These are phyloP conservation scores for Fusarium sp. DNA, from an alignment of 2,329 filamentous ascomycete species.

Conservation along the genomic window DNA sequence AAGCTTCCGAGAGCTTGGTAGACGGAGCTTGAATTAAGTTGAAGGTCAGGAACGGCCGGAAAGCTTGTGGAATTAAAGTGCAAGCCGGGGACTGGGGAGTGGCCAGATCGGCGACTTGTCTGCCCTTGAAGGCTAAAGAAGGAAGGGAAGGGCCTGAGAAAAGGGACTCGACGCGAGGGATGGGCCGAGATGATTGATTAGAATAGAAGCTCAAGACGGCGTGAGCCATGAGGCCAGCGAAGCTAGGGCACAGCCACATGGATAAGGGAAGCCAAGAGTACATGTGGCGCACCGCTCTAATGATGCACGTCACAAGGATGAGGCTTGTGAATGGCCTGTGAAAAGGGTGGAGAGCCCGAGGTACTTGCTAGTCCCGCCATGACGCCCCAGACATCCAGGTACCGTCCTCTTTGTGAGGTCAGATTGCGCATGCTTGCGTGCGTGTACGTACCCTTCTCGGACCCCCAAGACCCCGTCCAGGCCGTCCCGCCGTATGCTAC, in stretches of 20 bases:
- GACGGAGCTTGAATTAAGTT: conserved; percentile 12
- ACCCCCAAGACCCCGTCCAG: conserved; percentile 3
- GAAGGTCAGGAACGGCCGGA: conserved; percentile 16
- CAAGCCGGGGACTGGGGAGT: conserved; percentile 25
- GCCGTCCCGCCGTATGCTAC: conserved; percentile 17
- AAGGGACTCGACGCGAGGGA: conserved; percentile 41
- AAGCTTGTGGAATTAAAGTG: conserved; percentile 10
- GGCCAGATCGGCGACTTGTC: conserved; percentile 34
- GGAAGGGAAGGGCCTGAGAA: conserved; percentile 23
- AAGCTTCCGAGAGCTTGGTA: conserved; percentile 26
- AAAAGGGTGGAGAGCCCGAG: neutral
- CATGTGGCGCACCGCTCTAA: conserved; percentile 4
- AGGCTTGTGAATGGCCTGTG: conserved; percentile 4
- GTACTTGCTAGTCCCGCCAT: conserved; percentile 2
- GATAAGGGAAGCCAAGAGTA: conserved; percentile 26
- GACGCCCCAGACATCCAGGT: neutral
- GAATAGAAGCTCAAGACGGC: conserved; percentile 29
- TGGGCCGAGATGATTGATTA: conserved; percentile 30
- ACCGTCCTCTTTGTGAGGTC: neutral
- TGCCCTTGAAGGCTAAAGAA: conserved; percentile 31
- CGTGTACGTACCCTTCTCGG: conserved; percentile 22
- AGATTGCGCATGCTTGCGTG: conserved; percentile 7
- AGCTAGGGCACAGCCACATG: conserved; percentile 45
- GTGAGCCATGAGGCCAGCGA: conserved; percentile 45
- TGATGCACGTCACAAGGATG: conserved; percentile 37